Evolutionary conservation across 768 basidiomycete genomes (phyloP).

Genomic region (Pisolithus albus): DNA sequence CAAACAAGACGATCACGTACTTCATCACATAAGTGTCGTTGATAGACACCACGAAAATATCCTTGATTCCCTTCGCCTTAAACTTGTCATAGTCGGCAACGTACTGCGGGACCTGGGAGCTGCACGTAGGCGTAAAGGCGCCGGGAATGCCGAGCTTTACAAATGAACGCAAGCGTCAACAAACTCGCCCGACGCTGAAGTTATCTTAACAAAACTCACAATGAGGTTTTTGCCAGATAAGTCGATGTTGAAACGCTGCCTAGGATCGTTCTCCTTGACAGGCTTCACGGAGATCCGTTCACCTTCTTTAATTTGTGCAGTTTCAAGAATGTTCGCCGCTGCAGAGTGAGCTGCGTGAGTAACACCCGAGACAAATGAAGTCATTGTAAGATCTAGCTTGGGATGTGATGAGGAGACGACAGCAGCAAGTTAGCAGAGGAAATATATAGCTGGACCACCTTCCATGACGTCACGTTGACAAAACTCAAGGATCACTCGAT

Average conservation of each 20-base stretch:
- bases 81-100: conserved; percentile 61
- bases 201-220: conserved; percentile 30
- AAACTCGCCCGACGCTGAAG: not conserved
- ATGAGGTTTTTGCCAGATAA: conserved; percentile 58
- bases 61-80: conserved; percentile 68
- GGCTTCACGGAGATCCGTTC: conserved; percentile 40
- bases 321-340: conserved; percentile 42
- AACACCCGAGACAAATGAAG: conserved; percentile 39
- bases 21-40: conserved; percentile 76
- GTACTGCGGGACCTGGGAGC: conserved; percentile 56
- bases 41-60: conserved; percentile 65
- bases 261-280: conserved; percentile 56
- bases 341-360: conserved; percentile 51
- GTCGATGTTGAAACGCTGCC: conserved; percentile 34
- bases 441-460: not conserved
- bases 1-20: conserved; percentile 9
- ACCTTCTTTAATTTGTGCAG: conserved; percentile 34
- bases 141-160: conserved; percentile 66
- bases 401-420: not conserved
- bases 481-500: not conserved
- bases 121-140: conserved; percentile 71
- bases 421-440: not conserved
- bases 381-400: conserved; percentile 28
- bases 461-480: conserved; percentile 4
- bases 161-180: too few species aligned